Evolutionary conservation across 1,284 basidiomycete species (phyloP), one percentile per base, ranked within the genome.

Genomic region (Sanguinoderma infundibulare): DNA sequence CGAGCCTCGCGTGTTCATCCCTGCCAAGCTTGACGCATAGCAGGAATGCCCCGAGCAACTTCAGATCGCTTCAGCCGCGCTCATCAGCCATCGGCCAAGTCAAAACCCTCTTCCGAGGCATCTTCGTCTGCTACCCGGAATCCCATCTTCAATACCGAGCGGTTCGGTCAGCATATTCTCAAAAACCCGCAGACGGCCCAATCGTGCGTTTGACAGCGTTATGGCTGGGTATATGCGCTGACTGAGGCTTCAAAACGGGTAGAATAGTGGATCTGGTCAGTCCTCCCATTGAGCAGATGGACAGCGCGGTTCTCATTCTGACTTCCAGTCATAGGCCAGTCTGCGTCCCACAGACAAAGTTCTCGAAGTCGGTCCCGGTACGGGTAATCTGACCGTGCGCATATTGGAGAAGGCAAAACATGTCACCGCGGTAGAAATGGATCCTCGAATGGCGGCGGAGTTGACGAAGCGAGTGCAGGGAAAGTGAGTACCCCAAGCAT

Each of bases 391-490:
- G 73, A 99, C 98, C 0, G 91, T 98, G 17, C 84, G 92, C 70
- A 99, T 99, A 66, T 79, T 99, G 39, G 95, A 98, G 71, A 92
- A 96, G 77, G 93, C 93, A 64, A 96, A 97, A 73, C 91, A 92
- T 79, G 90, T 94, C 32, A 94, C 92, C 0, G 97, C 96, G 1
- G 89, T 98, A 32, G 98, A 99, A 76, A 98, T 98, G 95, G 98
- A 99, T 74, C 98, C 98, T 67, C 89, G 98, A 39, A 98, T 99
- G 97, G 97, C 96, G 20, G 96, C 96, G 50, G 97, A 99, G 75
- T 85, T 99, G 58, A 93, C 93, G 60, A 99, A 99, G 78, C 91
- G 98, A 69, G 96, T 99, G 1, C 92, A 98, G 82, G 97, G 97
- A 82, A 98, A 92, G 96, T 98, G 76, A 81, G 95, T 90, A 53